A percentile compares a stretch with the other conserved stretches of the same genome.
Conservation (phyloP, 2,329 filamentous ascomycete species). For the Fusarium illudens region DNA sequence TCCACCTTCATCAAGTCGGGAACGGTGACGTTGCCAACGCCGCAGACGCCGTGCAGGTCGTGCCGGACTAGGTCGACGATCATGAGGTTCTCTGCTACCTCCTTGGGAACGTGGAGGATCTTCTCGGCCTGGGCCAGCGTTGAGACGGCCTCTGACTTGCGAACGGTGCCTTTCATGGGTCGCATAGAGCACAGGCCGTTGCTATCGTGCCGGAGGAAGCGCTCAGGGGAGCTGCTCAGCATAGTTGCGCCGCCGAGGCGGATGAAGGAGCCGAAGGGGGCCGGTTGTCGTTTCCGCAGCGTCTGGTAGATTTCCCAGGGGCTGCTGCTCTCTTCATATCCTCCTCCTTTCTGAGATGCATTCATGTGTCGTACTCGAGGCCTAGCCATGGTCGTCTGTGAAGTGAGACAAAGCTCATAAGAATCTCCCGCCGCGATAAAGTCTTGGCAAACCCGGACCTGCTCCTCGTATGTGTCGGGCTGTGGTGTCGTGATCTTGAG, state of each 20-base stretch:
- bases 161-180: conserved; percentile 97
- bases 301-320: conserved; percentile 78
- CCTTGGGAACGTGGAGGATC: conserved; percentile 83
- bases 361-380: conserved; percentile 30
- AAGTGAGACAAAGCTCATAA: conserved; percentile 86
- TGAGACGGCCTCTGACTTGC: conserved; percentile 70
- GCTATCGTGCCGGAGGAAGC: conserved; percentile 72
- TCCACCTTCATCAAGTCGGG: conserved; percentile 85
- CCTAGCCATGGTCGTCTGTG: conserved; percentile 71
- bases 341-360: neutral
- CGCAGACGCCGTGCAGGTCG: conserved; percentile 86
- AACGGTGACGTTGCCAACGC: conserved; percentile 76
- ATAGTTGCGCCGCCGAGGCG: conserved; percentile 75
- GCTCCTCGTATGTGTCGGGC: conserved; percentile 65
- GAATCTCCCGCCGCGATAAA: conserved; percentile 80
- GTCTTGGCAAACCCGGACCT: conserved; percentile 74
- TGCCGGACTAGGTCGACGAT: conserved; percentile 97
- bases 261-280: conserved; percentile 86
- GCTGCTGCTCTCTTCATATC: conserved; percentile 31
- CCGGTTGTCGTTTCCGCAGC: conserved; percentile 76
- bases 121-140: conserved; percentile 76
- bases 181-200: conserved; percentile 77
- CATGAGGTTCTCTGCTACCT: conserved; percentile 96
- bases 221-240: conserved; percentile 85
- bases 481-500: conserved; percentile 52